A percentile compares a stretch with the other conserved stretches of the same genome.
These are phyloP conservation scores for Chlorella sorokiniana DNA, from an alignment of 139 green algal genomes.

Conservation along the genomic window DNA sequence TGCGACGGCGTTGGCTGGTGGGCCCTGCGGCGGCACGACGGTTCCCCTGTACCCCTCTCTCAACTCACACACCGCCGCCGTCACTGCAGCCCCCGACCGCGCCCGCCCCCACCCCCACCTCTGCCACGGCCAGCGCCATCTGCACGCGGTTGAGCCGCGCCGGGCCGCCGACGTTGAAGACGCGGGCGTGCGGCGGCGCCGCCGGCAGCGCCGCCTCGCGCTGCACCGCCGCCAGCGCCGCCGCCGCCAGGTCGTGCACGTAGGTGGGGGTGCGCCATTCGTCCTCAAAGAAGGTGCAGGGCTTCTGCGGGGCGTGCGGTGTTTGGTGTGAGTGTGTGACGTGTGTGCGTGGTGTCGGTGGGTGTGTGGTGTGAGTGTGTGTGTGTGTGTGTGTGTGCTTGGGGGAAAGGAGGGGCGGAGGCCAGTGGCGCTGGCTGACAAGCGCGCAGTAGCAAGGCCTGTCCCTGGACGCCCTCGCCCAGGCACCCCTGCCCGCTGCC, in stretches of 20 bases:
- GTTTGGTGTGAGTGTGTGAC: not conserved
- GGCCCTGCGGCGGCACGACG: too few relatives aligned
- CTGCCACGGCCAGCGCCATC: constrained; percentile 65
- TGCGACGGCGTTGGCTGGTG: too few relatives aligned
- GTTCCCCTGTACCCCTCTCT: too few relatives aligned
- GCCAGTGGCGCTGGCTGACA: too few relatives aligned
- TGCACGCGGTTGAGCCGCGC: constrained; percentile 70
- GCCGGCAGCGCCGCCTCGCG: not conserved
- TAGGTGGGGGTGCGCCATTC: constrained; percentile 52
- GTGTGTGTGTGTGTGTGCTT: not conserved
- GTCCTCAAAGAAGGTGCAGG: constrained; percentile 50
- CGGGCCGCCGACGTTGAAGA: constrained; percentile 70
- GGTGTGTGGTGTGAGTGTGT: not conserved
- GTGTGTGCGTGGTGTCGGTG: not conserved
- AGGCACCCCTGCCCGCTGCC: too few relatives aligned
- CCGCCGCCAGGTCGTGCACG: constrained; percentile 39
- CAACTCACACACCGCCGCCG: too few relatives aligned
- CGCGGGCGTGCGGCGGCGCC: constrained; percentile 34
- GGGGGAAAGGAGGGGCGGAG: too few relatives aligned
- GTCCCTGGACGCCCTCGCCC: too few relatives aligned
- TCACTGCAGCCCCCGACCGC: not conserved
- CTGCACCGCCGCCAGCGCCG: not conserved
- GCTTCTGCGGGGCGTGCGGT: constrained; percentile 1
- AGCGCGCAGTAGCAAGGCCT: too few relatives aligned
- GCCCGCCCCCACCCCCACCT: not conserved